Conservation (phyloP, 495 filamentous ascomycete genomes). For the Penicillium canariense region DNA sequence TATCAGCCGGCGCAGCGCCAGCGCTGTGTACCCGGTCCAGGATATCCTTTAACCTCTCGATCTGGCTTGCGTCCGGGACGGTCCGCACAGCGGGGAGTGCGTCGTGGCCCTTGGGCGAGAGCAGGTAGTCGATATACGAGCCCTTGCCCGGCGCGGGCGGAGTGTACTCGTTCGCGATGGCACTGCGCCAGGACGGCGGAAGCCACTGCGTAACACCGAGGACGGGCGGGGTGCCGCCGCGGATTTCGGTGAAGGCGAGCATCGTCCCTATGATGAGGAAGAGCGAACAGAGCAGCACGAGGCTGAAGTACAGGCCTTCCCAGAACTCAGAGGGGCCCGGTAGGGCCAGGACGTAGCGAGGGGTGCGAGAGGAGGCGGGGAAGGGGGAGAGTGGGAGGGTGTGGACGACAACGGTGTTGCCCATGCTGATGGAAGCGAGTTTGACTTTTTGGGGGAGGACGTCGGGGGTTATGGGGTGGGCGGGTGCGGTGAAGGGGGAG, state of each 20-base stretch:
- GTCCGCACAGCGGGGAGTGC: not conserved
- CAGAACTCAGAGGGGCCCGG: slow-evolving; percentile 51
- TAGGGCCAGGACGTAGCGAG: slow-evolving; percentile 67
- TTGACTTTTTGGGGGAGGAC: slow-evolving; percentile 62
- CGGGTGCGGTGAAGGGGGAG: slow-evolving; percentile 64
- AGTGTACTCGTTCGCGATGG: slow-evolving; percentile 22
- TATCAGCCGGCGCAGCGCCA: slow-evolving; percentile 25
- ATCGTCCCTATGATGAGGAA: slow-evolving; percentile 58
- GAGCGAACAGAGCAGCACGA: slow-evolving; percentile 52
- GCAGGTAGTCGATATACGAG: slow-evolving; percentile 21
- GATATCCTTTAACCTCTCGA: slow-evolving; percentile 24
- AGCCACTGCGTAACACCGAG: slow-evolving; percentile 52
- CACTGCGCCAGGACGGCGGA: slow-evolving; percentile 31
- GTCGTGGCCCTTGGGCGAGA: not conserved
- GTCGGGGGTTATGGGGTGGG: slow-evolving; percentile 43
- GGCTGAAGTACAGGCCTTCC: slow-evolving; percentile 43
- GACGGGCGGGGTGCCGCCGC: slow-evolving; percentile 57
- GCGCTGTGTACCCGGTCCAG: slow-evolving; percentile 27
- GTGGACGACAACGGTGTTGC: slow-evolving; percentile 82
- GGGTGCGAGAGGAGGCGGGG: slow-evolving; percentile 43
- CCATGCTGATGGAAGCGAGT: slow-evolving; percentile 81
- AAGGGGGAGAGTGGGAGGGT: slow-evolving; percentile 69
- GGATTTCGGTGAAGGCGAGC: slow-evolving; percentile 66
- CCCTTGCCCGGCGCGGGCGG: slow-evolving; percentile 13
- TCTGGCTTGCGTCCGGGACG: not conserved